phyloP scores from a whole-genome alignment of 2,329 filamentous ascomycete species.

The Alternaria metachromatica region DNA sequence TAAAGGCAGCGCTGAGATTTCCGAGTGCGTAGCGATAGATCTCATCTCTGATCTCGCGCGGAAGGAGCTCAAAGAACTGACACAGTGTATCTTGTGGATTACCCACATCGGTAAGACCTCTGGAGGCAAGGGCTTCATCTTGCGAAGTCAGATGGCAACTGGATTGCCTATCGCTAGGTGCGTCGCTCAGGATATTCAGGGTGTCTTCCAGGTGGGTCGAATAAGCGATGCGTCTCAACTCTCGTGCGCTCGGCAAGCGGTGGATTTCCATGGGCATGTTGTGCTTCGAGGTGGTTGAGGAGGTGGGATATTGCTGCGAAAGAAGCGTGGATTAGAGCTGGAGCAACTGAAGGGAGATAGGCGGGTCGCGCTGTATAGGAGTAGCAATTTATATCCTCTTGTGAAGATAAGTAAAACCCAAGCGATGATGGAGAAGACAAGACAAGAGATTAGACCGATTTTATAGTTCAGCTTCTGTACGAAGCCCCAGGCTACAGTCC shows the following conservation, averaged over 20 bases:
- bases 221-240: neutral
- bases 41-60: too few relatives aligned
- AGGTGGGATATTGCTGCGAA: neutral
- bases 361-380: neutral
- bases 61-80: too few relatives aligned
- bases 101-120: too few relatives aligned
- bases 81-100: too few relatives aligned
- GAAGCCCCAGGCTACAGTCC: neutral
- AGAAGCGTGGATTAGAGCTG: neutral
- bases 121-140: too few relatives aligned
- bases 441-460: neutral
- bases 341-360: neutral
- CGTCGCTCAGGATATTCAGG: neutral
- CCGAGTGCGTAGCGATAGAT: too few relatives aligned
- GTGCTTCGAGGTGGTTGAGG: neutral
- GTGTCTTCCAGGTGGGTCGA: accelerated
- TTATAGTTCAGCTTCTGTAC: neutral
- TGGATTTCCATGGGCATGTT: neutral
- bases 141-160: too few relatives aligned
- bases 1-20: too few relatives aligned
- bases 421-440: neutral
- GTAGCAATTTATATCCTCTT: neutral
- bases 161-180: neutral
- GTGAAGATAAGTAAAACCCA: neutral
- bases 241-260: neutral